Conservation (phyloP, 108 stramenopile genomes). For the Cyclostephanos tholiformis region DNA sequence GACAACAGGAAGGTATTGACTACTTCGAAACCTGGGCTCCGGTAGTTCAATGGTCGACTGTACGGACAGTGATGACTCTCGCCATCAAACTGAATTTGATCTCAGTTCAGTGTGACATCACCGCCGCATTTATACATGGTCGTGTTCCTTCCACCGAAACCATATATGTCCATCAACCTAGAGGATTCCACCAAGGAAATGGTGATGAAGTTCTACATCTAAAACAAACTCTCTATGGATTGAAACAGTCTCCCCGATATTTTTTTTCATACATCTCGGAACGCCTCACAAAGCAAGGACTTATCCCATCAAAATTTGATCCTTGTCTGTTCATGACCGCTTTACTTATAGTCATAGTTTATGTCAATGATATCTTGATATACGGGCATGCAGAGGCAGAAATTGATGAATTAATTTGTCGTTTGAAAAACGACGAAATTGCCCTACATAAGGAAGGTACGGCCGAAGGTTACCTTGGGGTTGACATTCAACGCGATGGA, state of each 20-base stretch:
- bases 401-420: constrained; percentile 17
- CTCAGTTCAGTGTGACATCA: constrained; percentile 32
- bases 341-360: constrained; percentile 37
- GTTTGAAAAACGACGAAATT: constrained; percentile 3
- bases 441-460: constrained; percentile 10
- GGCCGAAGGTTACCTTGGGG: constrained; percentile 25
- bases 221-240: constrained; percentile 43
- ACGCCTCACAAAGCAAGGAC: constrained; percentile 10
- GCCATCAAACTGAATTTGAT: background rate
- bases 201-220: constrained; percentile 25
- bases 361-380: no score
- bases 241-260: constrained; percentile 28
- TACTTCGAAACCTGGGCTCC: constrained; percentile 55
- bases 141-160: constrained; percentile 24
- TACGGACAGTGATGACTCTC: constrained; percentile 30
- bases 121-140: constrained; percentile 58
- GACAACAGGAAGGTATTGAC: constrained; percentile 30
- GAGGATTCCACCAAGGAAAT: no score
- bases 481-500: constrained; percentile 1
- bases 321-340: constrained; percentile 52
- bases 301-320: constrained; percentile 38
- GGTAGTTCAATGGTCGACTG: constrained; percentile 52
- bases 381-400: constrained; percentile 42
- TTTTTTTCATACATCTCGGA: constrained; percentile 42
- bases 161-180: constrained; percentile 50